These are phyloP conservation scores for Thalassiosira livingstoniorum DNA, from an alignment of 352 stramenopile species.

Conservation along the genomic window DNA sequence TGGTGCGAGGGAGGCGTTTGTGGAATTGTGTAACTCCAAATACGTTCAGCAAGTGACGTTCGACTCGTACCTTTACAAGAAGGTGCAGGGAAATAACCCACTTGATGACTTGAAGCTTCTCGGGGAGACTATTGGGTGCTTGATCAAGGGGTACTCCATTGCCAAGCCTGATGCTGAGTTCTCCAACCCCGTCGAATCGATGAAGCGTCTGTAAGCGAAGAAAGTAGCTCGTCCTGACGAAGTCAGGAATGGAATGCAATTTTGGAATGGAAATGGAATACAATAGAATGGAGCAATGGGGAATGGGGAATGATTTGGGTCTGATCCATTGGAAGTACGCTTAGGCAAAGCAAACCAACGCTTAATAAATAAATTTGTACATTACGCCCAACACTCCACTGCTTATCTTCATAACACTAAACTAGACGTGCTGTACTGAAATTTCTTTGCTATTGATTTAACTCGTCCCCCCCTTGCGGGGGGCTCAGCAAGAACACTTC, in stretches of 20 bases:
- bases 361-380: constrained; percentile 43
- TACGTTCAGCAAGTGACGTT: constrained; percentile 92
- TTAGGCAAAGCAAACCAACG: not conserved
- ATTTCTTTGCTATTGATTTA: not conserved
- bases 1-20: constrained; percentile 89
- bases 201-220: constrained; percentile 88
- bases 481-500: too few species aligned
- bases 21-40: constrained; percentile 90
- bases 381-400: constrained; percentile 27
- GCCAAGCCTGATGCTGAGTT: constrained; percentile 87
- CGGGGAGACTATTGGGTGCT: constrained; percentile 87
- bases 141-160: constrained; percentile 88
- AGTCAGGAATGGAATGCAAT: not conserved
- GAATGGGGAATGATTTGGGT: too few species aligned
- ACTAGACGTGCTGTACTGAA: not conserved
- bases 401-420: too few species aligned
- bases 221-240: constrained; percentile 3
- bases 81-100: constrained; percentile 89
- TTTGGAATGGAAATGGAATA: not conserved
- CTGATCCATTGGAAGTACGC: constrained; percentile 17
- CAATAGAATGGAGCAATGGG: too few species aligned
- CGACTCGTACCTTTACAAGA: constrained; percentile 92
- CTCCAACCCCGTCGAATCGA: constrained; percentile 88
- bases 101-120: constrained; percentile 90
- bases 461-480: not conserved